Evolutionary conservation across 768 basidiomycete species (phyloP).

Genomic region (Phylloporus rhodoxanthus): DNA sequence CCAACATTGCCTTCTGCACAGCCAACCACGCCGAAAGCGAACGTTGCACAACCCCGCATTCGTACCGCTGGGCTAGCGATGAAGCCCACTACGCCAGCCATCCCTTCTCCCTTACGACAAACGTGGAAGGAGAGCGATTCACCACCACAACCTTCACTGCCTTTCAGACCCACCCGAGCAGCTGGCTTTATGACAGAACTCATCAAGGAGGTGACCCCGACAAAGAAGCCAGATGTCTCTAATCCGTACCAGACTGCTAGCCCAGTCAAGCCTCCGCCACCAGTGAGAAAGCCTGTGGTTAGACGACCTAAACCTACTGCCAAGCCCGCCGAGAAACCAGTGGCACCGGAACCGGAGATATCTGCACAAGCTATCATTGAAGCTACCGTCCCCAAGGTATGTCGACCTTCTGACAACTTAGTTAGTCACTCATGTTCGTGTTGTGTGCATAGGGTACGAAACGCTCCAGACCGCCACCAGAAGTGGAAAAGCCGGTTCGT

Average conservation of each 20-base stretch:
- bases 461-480: slow-evolving; percentile 65
- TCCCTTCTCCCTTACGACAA: slow-evolving; percentile 72
- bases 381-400: slow-evolving; percentile 68
- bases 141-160: slow-evolving; percentile 30
- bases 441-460: slow-evolving; percentile 56
- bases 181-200: slow-evolving; percentile 65
- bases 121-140: slow-evolving; percentile 53
- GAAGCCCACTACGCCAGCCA: slow-evolving; percentile 56
- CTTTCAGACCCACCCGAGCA: slow-evolving; percentile 49
- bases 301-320: slow-evolving; percentile 35
- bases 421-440: slow-evolving; percentile 7
- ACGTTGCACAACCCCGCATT: slow-evolving; percentile 30
- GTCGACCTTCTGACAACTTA: slow-evolving; percentile 14
- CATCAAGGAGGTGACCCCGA: slow-evolving; percentile 64
- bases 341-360: slow-evolving; percentile 26
- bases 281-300: slow-evolving; percentile 35
- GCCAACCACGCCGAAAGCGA: slow-evolving; percentile 24
- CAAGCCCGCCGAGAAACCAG: slow-evolving; percentile 32
- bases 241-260: slow-evolving; percentile 77
- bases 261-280: slow-evolving; percentile 50
- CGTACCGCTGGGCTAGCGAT: slow-evolving; percentile 35
- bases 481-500: slow-evolving; percentile 37
- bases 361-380: slow-evolving; percentile 70
- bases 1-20: slow-evolving; percentile 21
- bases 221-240: slow-evolving; percentile 58